Evolutionary conservation across 805 yeast species (phyloP).

Genomic region (Saccharomycopsis babjevae): DNA sequence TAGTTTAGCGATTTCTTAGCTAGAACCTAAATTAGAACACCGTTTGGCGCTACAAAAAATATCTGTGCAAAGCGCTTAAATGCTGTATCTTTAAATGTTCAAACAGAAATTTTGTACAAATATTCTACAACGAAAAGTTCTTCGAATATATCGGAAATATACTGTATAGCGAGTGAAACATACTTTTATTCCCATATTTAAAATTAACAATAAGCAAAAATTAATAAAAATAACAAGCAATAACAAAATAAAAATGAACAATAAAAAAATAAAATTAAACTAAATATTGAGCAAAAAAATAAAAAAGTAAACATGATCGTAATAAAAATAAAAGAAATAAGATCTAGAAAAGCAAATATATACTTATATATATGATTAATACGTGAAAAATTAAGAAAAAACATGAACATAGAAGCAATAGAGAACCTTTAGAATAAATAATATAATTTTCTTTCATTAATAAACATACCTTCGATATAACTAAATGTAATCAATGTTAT

Average conservation of each 20-base stretch:
- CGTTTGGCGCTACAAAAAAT: neutral
- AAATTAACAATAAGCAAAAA: neutral
- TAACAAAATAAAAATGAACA: neutral
- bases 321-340: neutral
- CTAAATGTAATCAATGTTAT: neutral
- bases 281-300: neutral
- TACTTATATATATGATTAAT: neutral
- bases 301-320: neutral
- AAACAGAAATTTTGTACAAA: neutral
- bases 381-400: neutral
- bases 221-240: neutral
- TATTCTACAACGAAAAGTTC: neutral
- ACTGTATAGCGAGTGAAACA: neutral
- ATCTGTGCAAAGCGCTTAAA: neutral
- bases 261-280: neutral
- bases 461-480: neutral
- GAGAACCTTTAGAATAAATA: neutral
- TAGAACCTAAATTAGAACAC: neutral
- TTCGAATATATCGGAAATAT: neutral
- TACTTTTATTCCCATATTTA: neutral
- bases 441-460: neutral
- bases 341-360: neutral
- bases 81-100: neutral
- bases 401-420: neutral
- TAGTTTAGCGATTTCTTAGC: neutral